Evolutionary conservation across 306 rosid species (phyloP).

Genomic region (Abrus pulchellus): DNA sequence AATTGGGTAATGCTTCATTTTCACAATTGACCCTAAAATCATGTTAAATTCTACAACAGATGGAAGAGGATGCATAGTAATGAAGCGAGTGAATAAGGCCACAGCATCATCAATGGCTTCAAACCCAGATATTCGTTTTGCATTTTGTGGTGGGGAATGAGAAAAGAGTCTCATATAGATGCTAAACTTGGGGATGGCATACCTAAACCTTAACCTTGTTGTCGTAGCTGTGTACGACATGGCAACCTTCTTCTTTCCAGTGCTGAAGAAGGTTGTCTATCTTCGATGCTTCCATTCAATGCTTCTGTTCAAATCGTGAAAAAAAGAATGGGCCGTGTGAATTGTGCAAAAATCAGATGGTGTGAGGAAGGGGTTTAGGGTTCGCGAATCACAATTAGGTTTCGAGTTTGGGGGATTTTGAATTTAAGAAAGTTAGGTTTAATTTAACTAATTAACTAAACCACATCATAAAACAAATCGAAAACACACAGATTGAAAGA

Average conservation of each 20-base stretch:
- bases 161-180: conserved; percentile 33
- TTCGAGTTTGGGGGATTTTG: too few species aligned
- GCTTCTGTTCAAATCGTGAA: neutral
- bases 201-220: conserved; percentile 45
- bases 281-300: conserved; percentile 29
- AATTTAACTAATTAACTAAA: too few species aligned
- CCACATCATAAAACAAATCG: too few species aligned
- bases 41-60: conserved; percentile 35
- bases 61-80: conserved; percentile 33
- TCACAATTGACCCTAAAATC: conserved; percentile 45
- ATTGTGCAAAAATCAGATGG: neutral
- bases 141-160: conserved; percentile 13
- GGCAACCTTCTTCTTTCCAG: conserved; percentile 10
- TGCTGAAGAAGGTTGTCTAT: conserved; percentile 12
- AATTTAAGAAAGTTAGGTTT: too few species aligned
- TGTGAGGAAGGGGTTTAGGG: neutral
- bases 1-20: conserved; percentile 44
- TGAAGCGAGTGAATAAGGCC: conserved; percentile 42
- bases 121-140: conserved; percentile 19
- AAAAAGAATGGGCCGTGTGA: neutral
- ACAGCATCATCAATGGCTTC: conserved; percentile 28
- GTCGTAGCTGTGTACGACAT: conserved; percentile 31
- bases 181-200: conserved; percentile 32
- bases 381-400: neutral
- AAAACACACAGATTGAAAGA: too few species aligned